Evolutionary conservation across 768 basidiomycete genomes (phyloP), one percentile per base, ranked within the genome.

Genomic region (Neoboletus brunneissimus): DNA sequence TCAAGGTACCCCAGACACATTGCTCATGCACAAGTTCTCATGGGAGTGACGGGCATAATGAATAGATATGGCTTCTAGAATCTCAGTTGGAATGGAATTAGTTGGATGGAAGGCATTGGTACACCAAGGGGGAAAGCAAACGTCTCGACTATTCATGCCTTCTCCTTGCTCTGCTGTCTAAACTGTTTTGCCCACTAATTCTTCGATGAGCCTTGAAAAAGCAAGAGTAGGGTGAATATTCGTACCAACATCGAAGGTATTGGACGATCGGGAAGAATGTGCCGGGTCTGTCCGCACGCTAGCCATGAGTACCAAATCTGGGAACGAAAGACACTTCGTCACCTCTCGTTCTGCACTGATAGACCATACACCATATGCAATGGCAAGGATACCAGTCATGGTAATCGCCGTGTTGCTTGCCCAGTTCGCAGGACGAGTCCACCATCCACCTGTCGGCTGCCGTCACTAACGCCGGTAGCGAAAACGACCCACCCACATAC

Each of bases 341-440:
- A 93, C 92, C 85, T 95, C 94, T 61, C 84, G 80, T 51, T 82
- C 82, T 15, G 91, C 91, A 60, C 89, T 91, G 56, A 88, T 70
- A 32, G 73, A 79, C 86, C 87, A 94, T 12, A 87, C 75, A 27
- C 76, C 80, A 58, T 85, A 92, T 8, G 84, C 83, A 5, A 86
- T 73, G 3, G 82, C 78, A 40, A 83, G 73, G 54, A 95, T 87
- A 4, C 91, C 91, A 53, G 79, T 76, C 57, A 83, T 80, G 18
- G 82, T 80, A 50, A 96, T 81, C 1, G 82, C 82, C 3, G 94
- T 96, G 76, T 94, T 95, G 27, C 83, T 72, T 55, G 83, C 84
- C 94, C 94, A 97, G 76, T 94, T 96, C 23, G 84, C 77, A 8
- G 94, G 94, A 20, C 91, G 84, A 35, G 85, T 83, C 94, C 94